Evolutionary conservation across 2,329 filamentous ascomycete species (phyloP).

Genomic region (Fusarium pseudoanthophilum): DNA sequence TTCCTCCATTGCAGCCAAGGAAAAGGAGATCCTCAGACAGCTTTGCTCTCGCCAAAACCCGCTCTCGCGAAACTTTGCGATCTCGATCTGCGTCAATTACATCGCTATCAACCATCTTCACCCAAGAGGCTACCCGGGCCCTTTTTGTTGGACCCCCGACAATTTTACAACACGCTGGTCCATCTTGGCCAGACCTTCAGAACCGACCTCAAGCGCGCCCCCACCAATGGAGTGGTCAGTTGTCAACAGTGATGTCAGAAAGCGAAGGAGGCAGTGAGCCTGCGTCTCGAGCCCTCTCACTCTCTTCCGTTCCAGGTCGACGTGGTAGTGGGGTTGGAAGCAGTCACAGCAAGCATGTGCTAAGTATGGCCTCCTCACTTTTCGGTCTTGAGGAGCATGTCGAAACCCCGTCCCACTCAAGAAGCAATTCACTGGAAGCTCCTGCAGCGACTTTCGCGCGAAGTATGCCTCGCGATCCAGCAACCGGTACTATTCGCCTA

Average conservation of each 20-base stretch:
- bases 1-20: slow-evolving; percentile 64
- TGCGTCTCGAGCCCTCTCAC: slow-evolving; percentile 60
- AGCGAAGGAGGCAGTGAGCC: slow-evolving; percentile 65
- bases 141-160: slow-evolving; percentile 47
- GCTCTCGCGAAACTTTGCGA: slow-evolving; percentile 64
- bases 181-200: slow-evolving; percentile 38
- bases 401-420: slow-evolving; percentile 52
- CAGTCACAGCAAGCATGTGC: slow-evolving; percentile 64
- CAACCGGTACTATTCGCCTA: slow-evolving; percentile 54
- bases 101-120: slow-evolving; percentile 66
- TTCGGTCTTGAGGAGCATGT: slow-evolving; percentile 55
- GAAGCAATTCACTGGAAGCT: slow-evolving; percentile 60
- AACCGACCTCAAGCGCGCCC: slow-evolving; percentile 47
- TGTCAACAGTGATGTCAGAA: slow-evolving; percentile 72
- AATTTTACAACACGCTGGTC: slow-evolving; percentile 41
- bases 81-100: slow-evolving; percentile 64
- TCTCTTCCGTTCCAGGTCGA: slow-evolving; percentile 55
- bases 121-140: slow-evolving; percentile 56
- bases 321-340: slow-evolving; percentile 62
- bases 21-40: slow-evolving; percentile 61
- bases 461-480: slow-evolving; percentile 48
- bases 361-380: slow-evolving; percentile 68
- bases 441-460: slow-evolving; percentile 59
- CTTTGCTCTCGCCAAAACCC: slow-evolving; percentile 60
- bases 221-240: slow-evolving; percentile 72